These are phyloP conservation scores for Xylariaceae sp. DNA, from an alignment of 2,329 filamentous ascomycete genomes.

Conservation along the genomic window DNA sequence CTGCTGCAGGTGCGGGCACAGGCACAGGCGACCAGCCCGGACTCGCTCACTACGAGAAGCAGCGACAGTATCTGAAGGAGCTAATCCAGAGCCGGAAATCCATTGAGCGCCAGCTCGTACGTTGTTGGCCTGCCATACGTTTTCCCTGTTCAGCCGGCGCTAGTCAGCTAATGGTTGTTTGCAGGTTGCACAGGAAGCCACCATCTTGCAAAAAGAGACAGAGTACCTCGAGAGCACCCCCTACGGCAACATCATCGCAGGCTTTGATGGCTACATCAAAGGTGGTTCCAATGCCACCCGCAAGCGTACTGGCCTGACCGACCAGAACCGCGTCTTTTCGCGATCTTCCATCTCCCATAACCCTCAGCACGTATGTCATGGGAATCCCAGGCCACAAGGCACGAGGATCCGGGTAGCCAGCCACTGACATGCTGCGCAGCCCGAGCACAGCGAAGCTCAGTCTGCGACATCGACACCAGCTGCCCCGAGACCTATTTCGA, in stretches of 20 bases:
- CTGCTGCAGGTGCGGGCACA: slow-evolving; percentile 16
- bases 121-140: slow-evolving; percentile 1
- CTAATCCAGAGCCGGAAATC: slow-evolving; percentile 38
- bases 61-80: slow-evolving; percentile 47
- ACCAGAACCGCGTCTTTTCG: slow-evolving; percentile 73
- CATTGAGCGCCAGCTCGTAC: slow-evolving; percentile 27
- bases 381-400: neutral
- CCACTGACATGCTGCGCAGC: slow-evolving; percentile 9
- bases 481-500: slow-evolving; percentile 55
- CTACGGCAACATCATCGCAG: slow-evolving; percentile 91
- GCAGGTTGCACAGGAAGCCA: slow-evolving; percentile 67
- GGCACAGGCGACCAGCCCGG: slow-evolving; percentile 23
- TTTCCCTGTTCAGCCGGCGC: too few relatives aligned
- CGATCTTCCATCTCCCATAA: slow-evolving; percentile 63
- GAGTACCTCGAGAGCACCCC: slow-evolving; percentile 88
- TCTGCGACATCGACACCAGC: slow-evolving; percentile 43
- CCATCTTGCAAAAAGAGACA: slow-evolving; percentile 79
- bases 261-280: slow-evolving; percentile 98
- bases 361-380: slow-evolving; percentile 36
- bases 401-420: neutral
- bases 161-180: too few relatives aligned
- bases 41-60: slow-evolving; percentile 47
- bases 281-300: slow-evolving; percentile 65
- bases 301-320: slow-evolving; percentile 62
- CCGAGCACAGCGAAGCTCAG: slow-evolving; percentile 44